Percentiles rank a stretch among this genome's conserved stretches.
These are phyloP conservation scores for Phytopythium boreale DNA, from an alignment of 352 stramenopile species.

Conservation along the genomic window DNA sequence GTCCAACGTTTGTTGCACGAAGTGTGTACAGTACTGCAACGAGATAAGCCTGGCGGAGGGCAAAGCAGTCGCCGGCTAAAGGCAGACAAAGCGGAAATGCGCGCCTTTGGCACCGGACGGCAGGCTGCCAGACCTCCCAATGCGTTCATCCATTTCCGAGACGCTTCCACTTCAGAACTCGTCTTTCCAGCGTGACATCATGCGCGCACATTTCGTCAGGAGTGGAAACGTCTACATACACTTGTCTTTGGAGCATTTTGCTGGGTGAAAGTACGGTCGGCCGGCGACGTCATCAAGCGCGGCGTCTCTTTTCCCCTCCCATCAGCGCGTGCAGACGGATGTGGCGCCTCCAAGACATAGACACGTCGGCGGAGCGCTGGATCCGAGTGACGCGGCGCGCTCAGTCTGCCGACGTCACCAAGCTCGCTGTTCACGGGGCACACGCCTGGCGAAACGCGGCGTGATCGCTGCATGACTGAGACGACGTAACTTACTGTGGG, in stretches of 20 bases:
- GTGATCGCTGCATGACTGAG: background rate
- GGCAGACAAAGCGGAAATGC: background rate
- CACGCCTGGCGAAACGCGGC: background rate
- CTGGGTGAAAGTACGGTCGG: background rate
- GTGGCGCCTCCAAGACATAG: slow-evolving; percentile 6
- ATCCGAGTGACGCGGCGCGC: background rate
- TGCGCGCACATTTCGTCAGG: background rate
- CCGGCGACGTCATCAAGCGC: background rate
- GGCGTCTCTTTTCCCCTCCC: background rate
- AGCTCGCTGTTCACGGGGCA: background rate
- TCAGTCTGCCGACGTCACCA: background rate
- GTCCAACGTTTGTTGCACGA: background rate
- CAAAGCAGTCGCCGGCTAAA: background rate
- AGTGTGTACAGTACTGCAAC: background rate
- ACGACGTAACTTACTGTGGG: no score
- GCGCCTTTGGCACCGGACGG: no score
- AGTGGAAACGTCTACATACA: background rate
- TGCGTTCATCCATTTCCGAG: no score
- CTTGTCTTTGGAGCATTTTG: background rate
- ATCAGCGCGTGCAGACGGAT: background rate
- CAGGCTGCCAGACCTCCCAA: no score
- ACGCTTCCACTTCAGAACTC: background rate
- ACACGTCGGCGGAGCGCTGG: background rate
- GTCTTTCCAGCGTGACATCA: background rate
- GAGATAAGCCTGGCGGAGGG: background rate